Base-by-base conservation (phyloP, 2,329 filamentous ascomycete genomes). In the Aureobasidium sp. region DNA sequence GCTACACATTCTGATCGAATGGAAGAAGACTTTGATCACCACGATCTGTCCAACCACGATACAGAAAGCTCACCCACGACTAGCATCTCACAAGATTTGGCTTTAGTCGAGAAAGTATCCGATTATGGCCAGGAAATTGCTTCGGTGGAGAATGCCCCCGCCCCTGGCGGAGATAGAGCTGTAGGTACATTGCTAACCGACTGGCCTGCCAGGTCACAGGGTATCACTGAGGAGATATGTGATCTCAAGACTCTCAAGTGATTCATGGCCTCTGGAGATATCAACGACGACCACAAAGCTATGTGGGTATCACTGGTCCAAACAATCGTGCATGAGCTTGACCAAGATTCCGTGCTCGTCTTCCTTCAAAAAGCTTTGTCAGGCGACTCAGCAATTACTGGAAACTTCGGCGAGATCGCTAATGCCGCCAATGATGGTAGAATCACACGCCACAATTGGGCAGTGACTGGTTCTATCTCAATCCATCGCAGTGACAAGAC, bases 231-330 rank as follows among this genome's bases (percentile, higher is more conserved):
- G 5, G 29, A n/a, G 4, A 33, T 49, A 11, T 49, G 47, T 6
- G 29, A 49, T 3, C n/a, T 49, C 3, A 31, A 35, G 5, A 14
- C 29, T 6, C 17, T 49, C 5, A 49, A 49, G n/a, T 15, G 14
- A 6, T 49, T 35, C 47, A 49, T 49, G 47, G 9, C n/a, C 11
- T 49, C 29, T 5, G 29, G 35, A 2, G 9, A 22, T 1, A 6
- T 49, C 12, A 35, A 19, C 9, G 17, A 35, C 1, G 47, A 49
- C 9, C 47, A 49, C 47, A 49, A 49, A n/a, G 47, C 47, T 1
- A 49, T 49, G 47, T 49, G 47, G 47, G n/a, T 49, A 2, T 49
- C 47, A n/a, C 9, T 49, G 29, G 29, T 33, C 2, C 47, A 49
- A 24, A 49, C 29, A 14, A 49, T 49, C 8, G 29, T 49, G 1